Base-by-base conservation (phyloP, 495 filamentous ascomycete genomes). In the Clohesyomyces aquaticus region DNA sequence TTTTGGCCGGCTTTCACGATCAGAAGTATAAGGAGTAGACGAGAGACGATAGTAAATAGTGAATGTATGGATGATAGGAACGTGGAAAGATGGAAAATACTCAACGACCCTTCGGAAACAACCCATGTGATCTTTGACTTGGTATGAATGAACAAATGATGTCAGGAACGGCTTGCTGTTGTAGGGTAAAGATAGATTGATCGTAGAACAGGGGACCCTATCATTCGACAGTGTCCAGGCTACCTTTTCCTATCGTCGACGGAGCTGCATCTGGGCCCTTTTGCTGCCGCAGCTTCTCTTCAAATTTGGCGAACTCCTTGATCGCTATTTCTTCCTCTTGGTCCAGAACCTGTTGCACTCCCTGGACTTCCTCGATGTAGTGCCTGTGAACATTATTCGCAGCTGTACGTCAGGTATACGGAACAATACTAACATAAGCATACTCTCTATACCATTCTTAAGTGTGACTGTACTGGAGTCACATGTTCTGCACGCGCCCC, bases 401-500 rank as follows among this genome's bases (percentile, higher is more conserved):
- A n/a, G n/a, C n/a, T n/a, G n/a, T n/a, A n/a, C 32, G 21, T 51
- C 23, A 53, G 53, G 16, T 45, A 21, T 41, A 8, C 12, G 12
- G 19, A 42, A 19, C 11, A 12, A 3, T 6, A 61, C 64, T 62
- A 58, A 63, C 68, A 67, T 71, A 32, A 71, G 55, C 68, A 71
- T 71, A 48, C 64, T 68, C 79, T 98, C 95, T 72, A 98, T 98
- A 10, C 94, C 94, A 74, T 94, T 97, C 79, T 91, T 92, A 67
- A 98, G 74, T 25, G 94, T 98, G 25, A 96, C 91, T 0, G 93
- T 96, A 74, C 92, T 96, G 41, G 89, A 93, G 70, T 98, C 94
- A 75, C 94, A 98, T 22, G 93, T 97, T 51, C 93, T 81, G 74
- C 94, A 98, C 35, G 94, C 94, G 41, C 94, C 94, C 12, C 92